These are phyloP conservation scores for Trichoderma sp. DNA, from an alignment of 2,329 filamentous ascomycete species.

Conservation along the genomic window DNA sequence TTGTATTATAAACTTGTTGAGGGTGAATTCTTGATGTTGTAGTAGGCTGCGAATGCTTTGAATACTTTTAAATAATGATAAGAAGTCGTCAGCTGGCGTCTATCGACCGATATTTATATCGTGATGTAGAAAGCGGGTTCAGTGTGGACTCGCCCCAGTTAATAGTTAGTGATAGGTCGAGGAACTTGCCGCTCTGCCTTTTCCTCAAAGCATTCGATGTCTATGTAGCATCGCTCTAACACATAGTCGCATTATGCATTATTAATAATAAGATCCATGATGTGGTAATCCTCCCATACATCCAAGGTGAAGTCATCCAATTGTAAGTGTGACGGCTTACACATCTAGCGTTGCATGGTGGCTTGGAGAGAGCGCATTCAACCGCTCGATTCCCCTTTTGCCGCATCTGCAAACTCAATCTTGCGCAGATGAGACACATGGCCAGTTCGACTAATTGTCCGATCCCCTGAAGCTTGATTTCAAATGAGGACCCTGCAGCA, in stretches of 20 bases:
- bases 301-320: background rate
- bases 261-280: background rate
- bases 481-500: background rate
- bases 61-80: too few species aligned
- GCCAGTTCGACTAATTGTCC: background rate
- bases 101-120: background rate
- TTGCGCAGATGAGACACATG: background rate
- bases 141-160: background rate
- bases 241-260: background rate
- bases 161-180: background rate
- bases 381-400: background rate
- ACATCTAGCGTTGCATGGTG: background rate
- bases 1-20: background rate
- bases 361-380: background rate
- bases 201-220: background rate
- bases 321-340: background rate
- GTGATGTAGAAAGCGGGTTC: background rate
- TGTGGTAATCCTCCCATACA: background rate
- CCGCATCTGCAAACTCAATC: background rate
- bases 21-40: background rate
- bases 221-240: background rate
- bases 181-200: background rate
- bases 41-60: background rate
- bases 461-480: background rate
- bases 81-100: background rate